phyloP scores from a whole-genome alignment of 495 filamentous ascomycete species.

The Tricharina praecox region DNA sequence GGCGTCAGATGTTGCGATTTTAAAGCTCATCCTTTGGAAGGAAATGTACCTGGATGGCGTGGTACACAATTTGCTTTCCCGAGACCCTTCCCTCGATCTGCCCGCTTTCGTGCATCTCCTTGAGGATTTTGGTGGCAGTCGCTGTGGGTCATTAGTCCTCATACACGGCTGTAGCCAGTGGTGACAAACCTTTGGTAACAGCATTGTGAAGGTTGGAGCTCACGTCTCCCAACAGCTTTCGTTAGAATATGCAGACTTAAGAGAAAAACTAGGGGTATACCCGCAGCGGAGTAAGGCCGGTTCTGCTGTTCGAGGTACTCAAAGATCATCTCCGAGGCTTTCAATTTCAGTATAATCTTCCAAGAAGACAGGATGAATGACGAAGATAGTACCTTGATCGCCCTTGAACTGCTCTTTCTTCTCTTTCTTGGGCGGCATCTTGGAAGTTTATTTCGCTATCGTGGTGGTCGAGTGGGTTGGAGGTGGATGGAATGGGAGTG shows the following conservation, averaged over 20 bases:
- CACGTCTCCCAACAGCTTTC: slow-evolving; percentile 12
- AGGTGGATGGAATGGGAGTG: background rate
- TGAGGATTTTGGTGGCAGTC: slow-evolving; percentile 19
- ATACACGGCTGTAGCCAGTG: background rate
- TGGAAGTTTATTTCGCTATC: too few relatives aligned
- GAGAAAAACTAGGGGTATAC: background rate
- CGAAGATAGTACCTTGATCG: slow-evolving; percentile 22
- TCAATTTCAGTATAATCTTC: background rate
- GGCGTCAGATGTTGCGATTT: background rate
- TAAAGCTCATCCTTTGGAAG: background rate
- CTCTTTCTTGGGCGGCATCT: slow-evolving; percentile 27
- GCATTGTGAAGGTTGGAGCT: slow-evolving; percentile 26
- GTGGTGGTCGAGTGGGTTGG: background rate
- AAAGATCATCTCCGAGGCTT: slow-evolving; percentile 23
- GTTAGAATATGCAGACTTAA: background rate
- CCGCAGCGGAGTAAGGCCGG: slow-evolving; percentile 25
- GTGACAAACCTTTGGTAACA: slow-evolving; percentile 25
- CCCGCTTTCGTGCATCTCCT: slow-evolving; percentile 23
- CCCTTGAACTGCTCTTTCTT: slow-evolving; percentile 25
- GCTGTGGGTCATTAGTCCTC: slow-evolving; percentile 11
- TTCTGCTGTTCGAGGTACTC: slow-evolving; percentile 26
- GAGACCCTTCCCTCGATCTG: slow-evolving; percentile 24
- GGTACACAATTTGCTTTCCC: slow-evolving; percentile 26
- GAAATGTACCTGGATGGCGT: slow-evolving; percentile 18
- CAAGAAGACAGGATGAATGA: background rate